These are phyloP conservation scores for Drosera capensis DNA, from an alignment of 148 eudicot species.

Conservation along the genomic window DNA sequence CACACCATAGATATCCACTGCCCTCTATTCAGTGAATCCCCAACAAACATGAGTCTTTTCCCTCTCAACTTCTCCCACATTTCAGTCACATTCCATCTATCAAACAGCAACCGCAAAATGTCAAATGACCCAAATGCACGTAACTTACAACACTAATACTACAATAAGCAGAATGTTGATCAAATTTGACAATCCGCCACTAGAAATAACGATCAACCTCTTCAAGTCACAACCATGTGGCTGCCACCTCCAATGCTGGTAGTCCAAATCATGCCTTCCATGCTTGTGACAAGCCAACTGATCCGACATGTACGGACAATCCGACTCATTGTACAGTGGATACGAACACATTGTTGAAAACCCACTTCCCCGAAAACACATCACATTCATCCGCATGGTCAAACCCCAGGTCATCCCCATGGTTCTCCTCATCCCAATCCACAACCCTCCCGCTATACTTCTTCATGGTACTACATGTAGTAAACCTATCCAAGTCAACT, in stretches of 20 bases:
- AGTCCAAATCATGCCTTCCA: conserved; percentile 67
- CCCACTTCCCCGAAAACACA: conserved; percentile 79
- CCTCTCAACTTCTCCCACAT: conserved; percentile 92
- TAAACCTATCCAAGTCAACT: conserved; percentile 70
- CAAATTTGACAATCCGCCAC: background rate
- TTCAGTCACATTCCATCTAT: conserved; percentile 69
- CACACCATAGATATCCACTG: conserved; percentile 98
- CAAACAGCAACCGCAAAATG: background rate
- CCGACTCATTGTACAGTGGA: conserved; percentile 75
- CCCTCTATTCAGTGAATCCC: conserved; percentile 93
- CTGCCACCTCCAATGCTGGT: conserved; percentile 90
- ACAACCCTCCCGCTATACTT: conserved; percentile 49
- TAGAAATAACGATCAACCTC: conserved; percentile 30
- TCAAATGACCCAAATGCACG: too few species aligned
- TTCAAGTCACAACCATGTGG: conserved; percentile 73
- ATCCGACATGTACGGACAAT: conserved; percentile 93
- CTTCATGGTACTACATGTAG: conserved; percentile 48
- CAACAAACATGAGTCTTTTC: conserved; percentile 84
- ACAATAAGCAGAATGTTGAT: too few species aligned
- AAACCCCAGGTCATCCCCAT: conserved; percentile 8
- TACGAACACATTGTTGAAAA: conserved; percentile 53
- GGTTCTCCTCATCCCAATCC: conserved; percentile 16
- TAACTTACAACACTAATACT: too few species aligned
- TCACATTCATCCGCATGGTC: conserved; percentile 44
- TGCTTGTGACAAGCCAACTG: conserved; percentile 93